A percentile compares a stretch with the other conserved stretches of the same genome.
Conservation (phyloP, 306 rosid species). For the Erythrophleum fordii region DNA sequence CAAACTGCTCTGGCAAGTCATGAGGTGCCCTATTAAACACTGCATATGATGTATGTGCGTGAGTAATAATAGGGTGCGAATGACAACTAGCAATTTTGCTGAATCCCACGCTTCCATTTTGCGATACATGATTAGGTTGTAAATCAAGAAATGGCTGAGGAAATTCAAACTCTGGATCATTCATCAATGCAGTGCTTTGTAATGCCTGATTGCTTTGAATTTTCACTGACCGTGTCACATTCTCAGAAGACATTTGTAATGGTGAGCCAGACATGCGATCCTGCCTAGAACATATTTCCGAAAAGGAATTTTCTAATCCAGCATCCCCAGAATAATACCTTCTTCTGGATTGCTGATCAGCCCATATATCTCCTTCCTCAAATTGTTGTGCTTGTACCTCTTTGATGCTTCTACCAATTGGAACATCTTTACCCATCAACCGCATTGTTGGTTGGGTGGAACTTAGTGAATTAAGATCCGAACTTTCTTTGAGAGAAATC, state of each 20-base stretch:
- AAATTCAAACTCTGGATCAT: conserved; percentile 46
- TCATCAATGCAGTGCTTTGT: conserved; percentile 42
- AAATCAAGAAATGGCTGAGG: conserved; percentile 48
- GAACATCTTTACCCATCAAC: conserved; percentile 98
- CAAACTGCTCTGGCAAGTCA: conserved; percentile 51
- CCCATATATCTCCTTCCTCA: conserved; percentile 66
- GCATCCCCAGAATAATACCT: conserved; percentile 50
- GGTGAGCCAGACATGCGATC: conserved; percentile 50
- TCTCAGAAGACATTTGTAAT: conserved; percentile 43
- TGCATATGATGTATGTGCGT: conserved; percentile 48
- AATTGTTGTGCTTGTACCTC: conserved; percentile 57
- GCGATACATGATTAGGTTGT: conserved; percentile 46
- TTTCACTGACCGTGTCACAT: conserved; percentile 41
- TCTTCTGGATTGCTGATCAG: conserved; percentile 57
- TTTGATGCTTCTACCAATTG: conserved; percentile 78
- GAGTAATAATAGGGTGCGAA: conserved; percentile 47
- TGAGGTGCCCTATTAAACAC: conserved; percentile 45
- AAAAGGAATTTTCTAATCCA: conserved; percentile 42
- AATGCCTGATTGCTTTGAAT: conserved; percentile 43
- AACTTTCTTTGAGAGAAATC: conserved; percentile 54
- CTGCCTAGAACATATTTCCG: conserved; percentile 57
- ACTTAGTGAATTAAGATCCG: conserved; percentile 46
- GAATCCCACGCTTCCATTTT: conserved; percentile 48
- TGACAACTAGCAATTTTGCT: conserved; percentile 48
- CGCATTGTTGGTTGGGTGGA: conserved; percentile 88